Evolutionary conservation across 108 stramenopile genomes (phyloP).

Genomic region (Pseudonitzschia delicatissima): DNA sequence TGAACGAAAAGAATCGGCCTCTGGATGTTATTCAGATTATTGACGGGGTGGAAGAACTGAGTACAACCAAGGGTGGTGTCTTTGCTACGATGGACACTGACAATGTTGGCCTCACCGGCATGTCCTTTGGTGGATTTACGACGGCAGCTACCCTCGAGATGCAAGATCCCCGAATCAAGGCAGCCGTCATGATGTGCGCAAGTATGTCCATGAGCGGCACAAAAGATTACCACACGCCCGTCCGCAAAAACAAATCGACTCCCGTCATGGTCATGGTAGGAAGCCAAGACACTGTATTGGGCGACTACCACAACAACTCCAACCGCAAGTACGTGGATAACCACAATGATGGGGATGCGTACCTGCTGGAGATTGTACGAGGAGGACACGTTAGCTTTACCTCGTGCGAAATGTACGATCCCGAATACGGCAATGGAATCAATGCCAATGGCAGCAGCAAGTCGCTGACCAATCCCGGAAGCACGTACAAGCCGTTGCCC

Average conservation of each 20-base stretch:
- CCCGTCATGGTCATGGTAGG: slow-evolving; percentile 12
- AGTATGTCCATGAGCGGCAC: slow-evolving; percentile 2
- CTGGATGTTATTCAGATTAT: not conserved
- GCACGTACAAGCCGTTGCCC: not conserved
- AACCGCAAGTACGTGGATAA: not conserved
- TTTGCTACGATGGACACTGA: not conserved
- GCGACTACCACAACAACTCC: not conserved
- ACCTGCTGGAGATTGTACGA: slow-evolving; percentile 3
- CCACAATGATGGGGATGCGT: not conserved
- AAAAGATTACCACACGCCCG: not conserved
- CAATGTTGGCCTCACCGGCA: slow-evolving; percentile 4
- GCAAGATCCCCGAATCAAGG: not conserved
- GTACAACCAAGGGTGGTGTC: not conserved
- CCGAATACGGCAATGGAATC: slow-evolving; percentile 12
- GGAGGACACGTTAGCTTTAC: slow-evolving; percentile 15
- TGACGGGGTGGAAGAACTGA: not conserved
- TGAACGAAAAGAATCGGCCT: slow-evolving; percentile 1
- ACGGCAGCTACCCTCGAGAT: not conserved
- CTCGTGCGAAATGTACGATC: slow-evolving; percentile 9
- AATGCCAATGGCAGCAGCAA: not conserved
- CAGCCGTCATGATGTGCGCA: not conserved
- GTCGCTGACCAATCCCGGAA: not conserved
- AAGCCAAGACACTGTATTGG: slow-evolving; percentile 6
- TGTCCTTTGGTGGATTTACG: slow-evolving; percentile 14
- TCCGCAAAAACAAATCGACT: not conserved